Base-by-base conservation (phyloP, 2,329 filamentous ascomycete genomes). In the Neurospora sp. region DNA sequence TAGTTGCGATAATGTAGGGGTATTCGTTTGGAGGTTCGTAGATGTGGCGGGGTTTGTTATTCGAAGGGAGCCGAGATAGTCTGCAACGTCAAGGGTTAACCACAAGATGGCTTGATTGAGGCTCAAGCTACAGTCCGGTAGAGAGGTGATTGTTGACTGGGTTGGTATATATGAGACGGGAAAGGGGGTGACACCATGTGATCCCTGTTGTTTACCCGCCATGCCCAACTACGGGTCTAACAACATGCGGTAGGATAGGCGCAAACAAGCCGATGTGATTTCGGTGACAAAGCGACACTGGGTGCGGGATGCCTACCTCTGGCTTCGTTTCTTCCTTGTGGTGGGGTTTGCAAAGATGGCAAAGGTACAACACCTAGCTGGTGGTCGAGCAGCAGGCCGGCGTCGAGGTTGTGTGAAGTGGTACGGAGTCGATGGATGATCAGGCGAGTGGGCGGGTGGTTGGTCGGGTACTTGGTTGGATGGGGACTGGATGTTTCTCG, bases 1-100 rank as follows among this genome's bases (percentile, higher is more conserved):
- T 76, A 28, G 69, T 75, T 68, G 46, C 15, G 36, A 66, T 65
- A n/a, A 57, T 67, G 52, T 62, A 62, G 52, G 52, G 28, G 52
- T 62, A 36, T 8, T n/a, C 52, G 52, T 62, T 33, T 33, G 28
- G 15, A 62, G 52, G 52, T 62, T 36, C 28, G 66, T 65, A 66
- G 66, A 62, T 65, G 69, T 66, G 52, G 69, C 39, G 39, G 41
- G n/a, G 19, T 37, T 69, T 62, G 23, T n/a, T 39, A 36, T 43
- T 39, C 33, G 41, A 43, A 33, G 67, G 43, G 28, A 19, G 67
- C 23, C n/a, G 39, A 36, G 52, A 10, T 33, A 62, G 10, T 62
- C 52, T 62, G 52, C 52, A 62, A 36, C 15, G 52, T 62, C 52
- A 36, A 62, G 52, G 52, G 28, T 62, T 62, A 62, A 62, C 52